Evolutionary conservation across 2,329 filamentous ascomycete genomes (phyloP), one percentile per base, ranked within the genome.

Genomic region (Lachnellula hyalina): DNA sequence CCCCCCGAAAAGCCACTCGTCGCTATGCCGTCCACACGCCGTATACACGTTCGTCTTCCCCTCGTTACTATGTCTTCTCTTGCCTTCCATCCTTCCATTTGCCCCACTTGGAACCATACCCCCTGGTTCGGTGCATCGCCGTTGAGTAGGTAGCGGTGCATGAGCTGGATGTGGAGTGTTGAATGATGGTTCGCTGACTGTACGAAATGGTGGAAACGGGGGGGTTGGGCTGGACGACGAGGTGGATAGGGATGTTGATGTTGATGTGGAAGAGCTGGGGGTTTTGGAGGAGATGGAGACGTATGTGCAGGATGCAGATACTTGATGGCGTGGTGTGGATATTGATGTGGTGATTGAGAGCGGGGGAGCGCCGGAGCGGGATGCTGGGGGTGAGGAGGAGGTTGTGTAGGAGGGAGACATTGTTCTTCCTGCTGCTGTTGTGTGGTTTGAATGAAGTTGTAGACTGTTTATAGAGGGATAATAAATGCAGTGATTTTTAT

Each of bases 1-100:
- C 0, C 60, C 60, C 1, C 61, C 56, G 54, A 65, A 65, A 14
- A 65, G 40, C 63, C 63, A 65, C 35, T 64, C 61, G 52, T 65
- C 60, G 25, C 61, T 51, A 55, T 65, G 63, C 42, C 63, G 53
- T 15, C 63, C 63, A 56, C 61, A 65, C 35, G 59, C 52, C 1
- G 61, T 64, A 47, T 65, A 54, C 1, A 55, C 50, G 53, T 65
- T 65, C 14, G 58, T 28, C 47, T 63, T 62, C 17, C 49, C 47
- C 35, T 51, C 50, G 34, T 25, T 54, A 51, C 40, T 54, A 34
- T 35, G 54, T 34, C 53, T 52, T 28, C 57, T 56, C 40, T 47
- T 41, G 21, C 46, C 38, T 46, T 44, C 47, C 49, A 50, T 42
- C 23, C 48, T 28, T 25, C 23, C 23, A 25, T 4, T 25, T 25